Conservation (phyloP, 2,329 filamentous ascomycete species). For the Xylariaceae sp. region DNA sequence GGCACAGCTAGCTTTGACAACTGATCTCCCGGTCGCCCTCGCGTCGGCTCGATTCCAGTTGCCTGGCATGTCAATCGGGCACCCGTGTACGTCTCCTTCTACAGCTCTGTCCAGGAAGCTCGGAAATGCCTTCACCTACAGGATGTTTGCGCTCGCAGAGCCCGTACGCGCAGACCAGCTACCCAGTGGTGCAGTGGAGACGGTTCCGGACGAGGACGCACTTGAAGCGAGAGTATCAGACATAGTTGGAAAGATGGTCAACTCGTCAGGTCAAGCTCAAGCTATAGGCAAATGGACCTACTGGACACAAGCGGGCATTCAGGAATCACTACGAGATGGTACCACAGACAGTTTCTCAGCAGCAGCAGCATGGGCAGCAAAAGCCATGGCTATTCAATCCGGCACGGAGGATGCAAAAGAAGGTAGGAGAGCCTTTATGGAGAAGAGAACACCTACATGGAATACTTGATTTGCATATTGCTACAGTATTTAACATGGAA, state of each 20-base stretch:
- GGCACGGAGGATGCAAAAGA: neutral
- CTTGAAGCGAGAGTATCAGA: conserved; percentile 24
- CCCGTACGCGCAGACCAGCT: conserved; percentile 22
- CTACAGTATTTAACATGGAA: too few relatives aligned
- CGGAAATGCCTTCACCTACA: conserved; percentile 22
- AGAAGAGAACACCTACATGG: conserved; percentile 6
- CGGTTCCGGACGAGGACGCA: conserved; percentile 17
- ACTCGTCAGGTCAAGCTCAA: conserved; percentile 26
- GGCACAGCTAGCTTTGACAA: conserved; percentile 30
- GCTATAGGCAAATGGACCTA: conserved; percentile 34
- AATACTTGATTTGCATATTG: too few relatives aligned
- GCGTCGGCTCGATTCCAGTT: conserved; percentile 23
- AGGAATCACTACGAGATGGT: neutral
- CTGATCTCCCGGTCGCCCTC: conserved; percentile 27
- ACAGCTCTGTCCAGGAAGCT: conserved; percentile 25
- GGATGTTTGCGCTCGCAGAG: conserved; percentile 29
- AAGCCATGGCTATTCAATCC: neutral
- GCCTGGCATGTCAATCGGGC: conserved; percentile 27
- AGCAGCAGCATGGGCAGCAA: neutral
- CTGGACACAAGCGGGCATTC: conserved; percentile 27
- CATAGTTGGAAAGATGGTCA: conserved; percentile 21
- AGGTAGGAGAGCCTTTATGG: conserved; percentile 3
- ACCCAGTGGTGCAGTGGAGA: conserved; percentile 24
- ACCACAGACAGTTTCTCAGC: neutral
- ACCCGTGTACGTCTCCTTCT: conserved; percentile 31